Base-by-base conservation (phyloP, 2,329 filamentous ascomycete genomes). In the Cladosporium colombiae region DNA sequence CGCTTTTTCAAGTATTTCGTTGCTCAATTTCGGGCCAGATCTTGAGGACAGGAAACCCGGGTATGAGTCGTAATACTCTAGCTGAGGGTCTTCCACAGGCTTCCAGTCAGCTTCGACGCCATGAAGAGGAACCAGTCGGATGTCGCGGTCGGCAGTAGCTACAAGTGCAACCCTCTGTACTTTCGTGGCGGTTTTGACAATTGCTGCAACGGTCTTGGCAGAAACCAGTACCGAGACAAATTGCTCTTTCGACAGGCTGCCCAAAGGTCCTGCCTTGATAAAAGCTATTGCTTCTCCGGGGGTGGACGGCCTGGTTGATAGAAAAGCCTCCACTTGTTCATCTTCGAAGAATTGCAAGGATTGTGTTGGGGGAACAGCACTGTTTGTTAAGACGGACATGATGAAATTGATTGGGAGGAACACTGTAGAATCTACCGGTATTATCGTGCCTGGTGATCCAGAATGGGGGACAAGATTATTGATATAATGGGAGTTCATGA, bases 81-180 rank as follows among this genome's bases (percentile, higher is more conserved):
- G 35, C 6, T 46, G 50, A 46, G 35, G 50, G 23, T 56, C 33
- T 2, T 31, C 21, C 0, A 40, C 21, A 21, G 50, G 50, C 35
- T 56, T 46, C 61, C 61, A 63, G 1, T 29, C n/a, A 7, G 35
- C 33, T 25, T 25, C 21, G 27, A 63, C 23, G 25, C 61, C 61
- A 21, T 63, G 61, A 18, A 63, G 61, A 8, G 61, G 61, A 14
- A 56, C 44, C 3, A 63, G 37, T n/a, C 27, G 33, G 27, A 63
- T 49, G 31, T 40, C 6, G 25, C 3, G 5, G 11, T 55, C 49
- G 25, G 33, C 33, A n/a, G 23, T 33, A 3, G 33, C 23, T 25
- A 46, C 50, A 3, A 63, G 50, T 5, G 61, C n/a, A 52, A 63
- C n/a, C 33, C 61, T 40, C 27, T 44, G 61, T 18, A 56, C 61